Evolutionary conservation across 2,329 filamentous ascomycete genomes (phyloP).

Genomic region (Parastagonospora nodorum): DNA sequence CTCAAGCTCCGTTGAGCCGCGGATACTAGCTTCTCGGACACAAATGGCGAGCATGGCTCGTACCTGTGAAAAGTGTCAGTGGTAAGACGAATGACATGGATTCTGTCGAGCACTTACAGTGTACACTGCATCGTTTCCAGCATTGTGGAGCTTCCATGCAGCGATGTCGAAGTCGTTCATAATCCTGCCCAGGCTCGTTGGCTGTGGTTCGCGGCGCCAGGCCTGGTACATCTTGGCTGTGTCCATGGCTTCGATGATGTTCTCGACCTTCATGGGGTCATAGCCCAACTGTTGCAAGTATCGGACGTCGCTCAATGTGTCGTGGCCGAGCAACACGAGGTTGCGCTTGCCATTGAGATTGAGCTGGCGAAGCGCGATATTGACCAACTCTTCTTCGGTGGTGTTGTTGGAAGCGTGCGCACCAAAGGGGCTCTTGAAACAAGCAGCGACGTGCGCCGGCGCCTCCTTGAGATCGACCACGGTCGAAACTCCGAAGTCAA

Average conservation of each 20-base stretch:
- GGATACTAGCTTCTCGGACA: slow-evolving; percentile 49
- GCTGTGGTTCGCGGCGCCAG: slow-evolving; percentile 59
- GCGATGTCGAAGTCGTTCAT: slow-evolving; percentile 68
- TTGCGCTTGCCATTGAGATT: slow-evolving; percentile 54
- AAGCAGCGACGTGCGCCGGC: slow-evolving; percentile 54
- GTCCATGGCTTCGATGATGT: slow-evolving; percentile 71
- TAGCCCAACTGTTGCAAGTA: slow-evolving; percentile 71
- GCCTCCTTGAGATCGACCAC: slow-evolving; percentile 56
- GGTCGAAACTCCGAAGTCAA: slow-evolving; percentile 73
- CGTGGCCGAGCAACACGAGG: slow-evolving; percentile 81
- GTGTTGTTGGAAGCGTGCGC: slow-evolving; percentile 12
- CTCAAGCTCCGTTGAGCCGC: slow-evolving; percentile 32
- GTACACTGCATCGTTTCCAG: slow-evolving; percentile 82
- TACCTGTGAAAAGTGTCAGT: slow-evolving; percentile 54
- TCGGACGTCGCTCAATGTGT: slow-evolving; percentile 67
- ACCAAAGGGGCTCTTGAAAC: slow-evolving; percentile 64
- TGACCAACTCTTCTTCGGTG: neutral
- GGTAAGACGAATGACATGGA: slow-evolving; percentile 61
- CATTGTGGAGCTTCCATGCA: slow-evolving; percentile 77
- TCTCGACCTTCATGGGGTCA: slow-evolving; percentile 58
- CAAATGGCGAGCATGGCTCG: slow-evolving; percentile 71
- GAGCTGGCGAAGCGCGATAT: neutral
- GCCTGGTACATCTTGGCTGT: slow-evolving; percentile 73
- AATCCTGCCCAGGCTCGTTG: slow-evolving; percentile 63
- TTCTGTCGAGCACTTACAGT: slow-evolving; percentile 72